Evolutionary conservation across 2,329 filamentous ascomycete species (phyloP).

Genomic region (Aspergillus novoparasiticus): DNA sequence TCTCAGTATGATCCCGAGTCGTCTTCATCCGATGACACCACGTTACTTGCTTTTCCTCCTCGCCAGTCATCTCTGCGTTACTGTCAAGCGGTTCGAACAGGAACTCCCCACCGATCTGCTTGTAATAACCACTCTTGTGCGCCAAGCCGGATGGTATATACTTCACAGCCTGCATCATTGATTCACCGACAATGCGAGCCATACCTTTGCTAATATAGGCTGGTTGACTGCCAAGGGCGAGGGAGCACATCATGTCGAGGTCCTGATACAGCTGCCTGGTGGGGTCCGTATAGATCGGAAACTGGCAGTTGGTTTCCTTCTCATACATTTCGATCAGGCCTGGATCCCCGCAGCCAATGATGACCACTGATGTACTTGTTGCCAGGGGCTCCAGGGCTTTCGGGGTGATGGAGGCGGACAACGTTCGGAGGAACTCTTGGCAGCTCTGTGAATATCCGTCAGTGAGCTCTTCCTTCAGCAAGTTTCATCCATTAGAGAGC

Average conservation of each 20-base stretch:
- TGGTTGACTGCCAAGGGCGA: slow-evolving; percentile 63
- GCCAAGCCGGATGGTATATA: slow-evolving; percentile 61
- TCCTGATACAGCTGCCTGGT: slow-evolving; percentile 65
- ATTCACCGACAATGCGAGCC: slow-evolving; percentile 49
- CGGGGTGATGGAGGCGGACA: slow-evolving; percentile 60
- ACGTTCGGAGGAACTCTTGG: slow-evolving; percentile 70
- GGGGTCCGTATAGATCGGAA: slow-evolving; percentile 78
- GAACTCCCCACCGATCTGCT: slow-evolving; percentile 76
- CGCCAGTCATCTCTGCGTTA: neutral
- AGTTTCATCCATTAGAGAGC: neutral
- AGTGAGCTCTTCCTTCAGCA: neutral
- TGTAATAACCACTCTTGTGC: slow-evolving; percentile 65
- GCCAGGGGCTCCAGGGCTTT: slow-evolving; percentile 47
- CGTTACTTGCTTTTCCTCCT: slow-evolving; percentile 49
- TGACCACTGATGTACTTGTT: slow-evolving; percentile 62
- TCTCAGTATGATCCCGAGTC: slow-evolving; percentile 75
- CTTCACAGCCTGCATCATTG: slow-evolving; percentile 61
- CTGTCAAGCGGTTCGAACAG: slow-evolving; percentile 61
- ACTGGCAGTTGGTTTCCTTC: slow-evolving; percentile 64
- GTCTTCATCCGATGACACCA: slow-evolving; percentile 85
- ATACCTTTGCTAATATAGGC: slow-evolving; percentile 64
- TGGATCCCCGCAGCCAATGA: slow-evolving; percentile 73
- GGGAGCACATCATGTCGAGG: slow-evolving; percentile 69
- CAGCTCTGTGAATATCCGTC: slow-evolving; percentile 59
- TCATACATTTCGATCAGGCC: slow-evolving; percentile 69